Base-by-base conservation (phyloP, 345 rosid genomes). In the Erucastrum elatum region DNA sequence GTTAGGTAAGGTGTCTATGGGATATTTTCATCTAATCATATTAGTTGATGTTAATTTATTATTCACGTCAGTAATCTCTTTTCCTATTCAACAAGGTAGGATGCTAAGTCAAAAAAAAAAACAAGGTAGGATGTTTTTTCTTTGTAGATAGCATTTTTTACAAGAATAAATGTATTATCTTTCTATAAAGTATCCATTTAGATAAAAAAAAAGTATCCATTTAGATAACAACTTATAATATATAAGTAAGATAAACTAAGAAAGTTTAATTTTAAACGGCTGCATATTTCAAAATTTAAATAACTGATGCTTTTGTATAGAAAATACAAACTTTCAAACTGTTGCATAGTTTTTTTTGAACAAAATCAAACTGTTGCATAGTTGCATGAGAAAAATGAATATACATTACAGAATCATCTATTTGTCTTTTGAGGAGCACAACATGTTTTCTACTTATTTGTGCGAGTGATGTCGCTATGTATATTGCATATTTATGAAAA, bases 1-100 rank as follows among this genome's bases (percentile, higher is more conserved):
- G 68, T 66, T 62, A 79, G 78, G 82, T 79, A 68, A 74, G 74
- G 37, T 74, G 35, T 67, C 64, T 66, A n/a, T 60, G 56, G 9
- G 41, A 79, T 67, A 53, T 65, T 39, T 66, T 10, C 49, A 64
- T 59, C 30, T 44, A 56, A 6, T 31, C 35, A 77, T 64, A 27
- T 31, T 15, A 71, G 63, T 39, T 27, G 35, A 58, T 58, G 61
- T 49, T 65, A 39, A 64, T 27, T 35, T 53, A 63, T 27, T 29
- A 59, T 60, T 69, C 46, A 16, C 11, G 44, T 75, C 3, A 29
- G 6, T 60, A 58, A 67, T 56, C 64, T 25, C 49, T 33, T 61
- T 29, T 31, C 69, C 70, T 17, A 44, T 15, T 66, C 17, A 11
- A 21, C 59, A 11, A 44, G 59, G 56, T n/a, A n/a, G n/a, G n/a